Evolutionary conservation across 352 stramenopile genomes (phyloP).

Genomic region (Pythium insidiosum): DNA sequence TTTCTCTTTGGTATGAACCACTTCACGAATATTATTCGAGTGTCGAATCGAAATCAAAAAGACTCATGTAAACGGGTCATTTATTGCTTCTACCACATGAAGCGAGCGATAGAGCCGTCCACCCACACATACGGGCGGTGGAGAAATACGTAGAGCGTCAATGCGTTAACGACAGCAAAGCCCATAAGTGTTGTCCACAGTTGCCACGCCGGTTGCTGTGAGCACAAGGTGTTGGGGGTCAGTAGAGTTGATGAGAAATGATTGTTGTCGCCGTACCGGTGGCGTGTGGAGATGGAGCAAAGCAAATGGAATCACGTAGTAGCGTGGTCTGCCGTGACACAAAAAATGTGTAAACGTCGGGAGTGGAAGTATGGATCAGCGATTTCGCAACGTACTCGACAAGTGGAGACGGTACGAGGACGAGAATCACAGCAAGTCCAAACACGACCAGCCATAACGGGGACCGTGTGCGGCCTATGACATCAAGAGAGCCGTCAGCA

Average conservation of each 20-base stretch:
- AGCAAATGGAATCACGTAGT: constrained; percentile 78
- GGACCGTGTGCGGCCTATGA: constrained; percentile 36
- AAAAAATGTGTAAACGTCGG: background rate
- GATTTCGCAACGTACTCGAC: constrained; percentile 58
- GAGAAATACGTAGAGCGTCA: constrained; percentile 71
- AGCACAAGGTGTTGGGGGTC: constrained; percentile 3
- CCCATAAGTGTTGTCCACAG: constrained; percentile 25
- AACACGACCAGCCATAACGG: constrained; percentile 78
- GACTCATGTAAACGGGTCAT: background rate
- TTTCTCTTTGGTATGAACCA: too few relatives aligned
- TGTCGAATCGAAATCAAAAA: too few relatives aligned
- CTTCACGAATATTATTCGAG: too few relatives aligned
- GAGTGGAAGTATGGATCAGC: constrained; percentile 5
- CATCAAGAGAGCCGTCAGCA: background rate
- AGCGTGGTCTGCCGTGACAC: constrained; percentile 42
- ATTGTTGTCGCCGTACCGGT: constrained; percentile 50
- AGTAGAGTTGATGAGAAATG: too few relatives aligned
- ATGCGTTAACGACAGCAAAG: constrained; percentile 52
- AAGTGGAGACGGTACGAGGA: constrained; percentile 81
- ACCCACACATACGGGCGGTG: constrained; percentile 66
- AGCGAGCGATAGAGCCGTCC: constrained; percentile 67
- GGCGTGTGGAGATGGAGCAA: constrained; percentile 68
- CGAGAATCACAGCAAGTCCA: constrained; percentile 55
- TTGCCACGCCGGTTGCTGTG: constrained; percentile 46
- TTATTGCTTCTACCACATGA: constrained; percentile 67